A percentile compares a stretch with the other conserved stretches of the same genome.
Conservation (phyloP, 2,329 filamentous ascomycete genomes). For the Neopestalotiopsis clavispora region DNA sequence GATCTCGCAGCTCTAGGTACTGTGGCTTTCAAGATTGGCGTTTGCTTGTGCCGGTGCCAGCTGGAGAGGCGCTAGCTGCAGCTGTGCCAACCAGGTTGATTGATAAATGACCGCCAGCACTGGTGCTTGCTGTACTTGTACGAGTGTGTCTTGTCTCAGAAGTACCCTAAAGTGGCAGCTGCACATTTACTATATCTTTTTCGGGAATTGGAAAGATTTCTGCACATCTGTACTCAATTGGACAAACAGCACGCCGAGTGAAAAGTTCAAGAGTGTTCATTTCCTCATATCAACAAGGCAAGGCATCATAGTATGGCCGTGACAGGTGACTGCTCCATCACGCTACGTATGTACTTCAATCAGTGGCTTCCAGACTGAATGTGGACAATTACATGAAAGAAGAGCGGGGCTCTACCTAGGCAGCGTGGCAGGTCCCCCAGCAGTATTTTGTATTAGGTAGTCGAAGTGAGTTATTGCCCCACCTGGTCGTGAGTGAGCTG, state of each 20-base stretch:
- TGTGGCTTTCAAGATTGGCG: background rate
- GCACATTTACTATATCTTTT: too few species aligned
- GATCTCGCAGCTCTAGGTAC: background rate
- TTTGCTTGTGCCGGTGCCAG: background rate
- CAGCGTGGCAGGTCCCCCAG: background rate
- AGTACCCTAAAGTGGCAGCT: too few species aligned
- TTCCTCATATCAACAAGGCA: background rate
- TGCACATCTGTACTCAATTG: too few species aligned
- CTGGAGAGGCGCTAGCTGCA: background rate
- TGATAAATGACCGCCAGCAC: too few species aligned
- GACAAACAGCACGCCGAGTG: too few species aligned
- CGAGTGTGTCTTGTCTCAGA: too few species aligned
- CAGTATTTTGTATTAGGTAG: background rate
- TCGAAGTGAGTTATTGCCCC: background rate
- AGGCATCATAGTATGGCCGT: background rate
- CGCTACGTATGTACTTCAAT: background rate
- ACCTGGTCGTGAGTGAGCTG: background rate
- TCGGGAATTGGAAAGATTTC: too few species aligned
- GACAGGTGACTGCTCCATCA: background rate
- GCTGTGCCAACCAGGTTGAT: background rate
- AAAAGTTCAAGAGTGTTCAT: too few species aligned
- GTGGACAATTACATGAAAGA: background rate
- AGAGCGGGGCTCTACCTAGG: background rate
- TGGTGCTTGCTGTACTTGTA: too few species aligned
- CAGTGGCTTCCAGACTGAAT: too few species aligned